Percentiles rank a stretch among this genome's conserved stretches.
phyloP scores from a whole-genome alignment of 208 protist species.

The Wallacemonas sp. region DNA sequence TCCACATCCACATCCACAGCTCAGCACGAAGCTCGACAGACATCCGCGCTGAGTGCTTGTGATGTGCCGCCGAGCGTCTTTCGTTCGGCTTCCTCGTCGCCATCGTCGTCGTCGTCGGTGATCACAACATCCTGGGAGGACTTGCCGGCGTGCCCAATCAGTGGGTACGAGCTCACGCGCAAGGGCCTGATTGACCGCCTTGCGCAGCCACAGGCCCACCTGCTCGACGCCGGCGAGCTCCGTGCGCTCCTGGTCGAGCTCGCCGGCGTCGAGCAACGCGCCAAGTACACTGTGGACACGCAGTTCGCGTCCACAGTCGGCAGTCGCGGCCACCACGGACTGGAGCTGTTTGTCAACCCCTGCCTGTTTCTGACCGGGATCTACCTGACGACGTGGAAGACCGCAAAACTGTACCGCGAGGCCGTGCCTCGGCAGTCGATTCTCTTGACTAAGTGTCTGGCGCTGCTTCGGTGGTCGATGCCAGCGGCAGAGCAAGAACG shows the following conservation, averaged over 20 bases:
- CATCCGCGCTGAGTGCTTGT: too few species aligned
- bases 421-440: conserved; percentile 66
- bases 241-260: conserved; percentile 53
- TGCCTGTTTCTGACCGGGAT: conserved; percentile 55
- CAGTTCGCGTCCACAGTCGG: conserved; percentile 54
- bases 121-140: conserved; percentile 9
- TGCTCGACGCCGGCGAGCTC: conserved; percentile 46
- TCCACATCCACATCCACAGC: too few species aligned
- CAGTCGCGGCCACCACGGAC: conserved; percentile 41
- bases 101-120: conserved; percentile 11
- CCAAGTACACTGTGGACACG: conserved; percentile 64
- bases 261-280: conserved; percentile 59
- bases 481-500: conserved; percentile 45
- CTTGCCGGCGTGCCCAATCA: conserved; percentile 61
- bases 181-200: conserved; percentile 54
- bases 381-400: conserved; percentile 78
- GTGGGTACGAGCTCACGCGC: conserved; percentile 52
- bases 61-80: too few species aligned
- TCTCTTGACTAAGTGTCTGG: conserved; percentile 46
- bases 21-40: too few species aligned
- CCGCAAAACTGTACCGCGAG: conserved; percentile 53
- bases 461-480: conserved; percentile 42
- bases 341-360: conserved; percentile 69
- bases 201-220: conserved; percentile 30
- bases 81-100: too few species aligned